phyloP scores from a whole-genome alignment of 1,284 basidiomycete species.

The Cronartium quercuum region DNA sequence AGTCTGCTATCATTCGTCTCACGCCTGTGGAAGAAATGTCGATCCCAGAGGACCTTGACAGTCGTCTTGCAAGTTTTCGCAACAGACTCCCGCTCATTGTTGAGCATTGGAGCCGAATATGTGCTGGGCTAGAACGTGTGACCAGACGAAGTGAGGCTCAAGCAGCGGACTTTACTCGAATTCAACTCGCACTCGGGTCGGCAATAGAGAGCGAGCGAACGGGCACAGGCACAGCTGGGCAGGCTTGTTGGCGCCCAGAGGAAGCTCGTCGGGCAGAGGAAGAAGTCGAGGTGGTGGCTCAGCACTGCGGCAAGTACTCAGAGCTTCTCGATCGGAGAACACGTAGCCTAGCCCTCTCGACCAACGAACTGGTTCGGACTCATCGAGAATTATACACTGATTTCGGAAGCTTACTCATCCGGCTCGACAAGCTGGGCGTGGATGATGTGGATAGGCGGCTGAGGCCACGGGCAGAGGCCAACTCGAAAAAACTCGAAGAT shows the following conservation, averaged over 20 bases:
- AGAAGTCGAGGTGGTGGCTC: slow-evolving; percentile 18
- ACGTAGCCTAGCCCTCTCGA: background rate
- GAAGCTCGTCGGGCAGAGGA: slow-evolving; percentile 22
- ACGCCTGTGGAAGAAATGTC: slow-evolving; percentile 80
- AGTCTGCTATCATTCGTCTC: slow-evolving; percentile 70
- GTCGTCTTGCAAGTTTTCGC: slow-evolving; percentile 67
- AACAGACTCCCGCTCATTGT: slow-evolving; percentile 66
- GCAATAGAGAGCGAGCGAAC: slow-evolving; percentile 21
- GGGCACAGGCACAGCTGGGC: slow-evolving; percentile 1
- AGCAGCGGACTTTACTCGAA: slow-evolving; percentile 62
- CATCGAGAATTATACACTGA: slow-evolving; percentile 21
- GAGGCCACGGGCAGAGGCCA: slow-evolving; percentile 71
- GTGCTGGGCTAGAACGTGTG: slow-evolving; percentile 71
- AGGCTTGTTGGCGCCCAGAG: background rate
- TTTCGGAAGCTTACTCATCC: slow-evolving; percentile 4
- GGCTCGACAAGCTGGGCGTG: slow-evolving; percentile 56
- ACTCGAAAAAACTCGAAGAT: slow-evolving; percentile 66
- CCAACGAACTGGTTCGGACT: slow-evolving; percentile 12
- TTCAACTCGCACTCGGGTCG: slow-evolving; percentile 31
- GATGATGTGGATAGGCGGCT: slow-evolving; percentile 73
- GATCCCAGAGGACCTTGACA: slow-evolving; percentile 82
- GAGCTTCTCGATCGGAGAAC: slow-evolving; percentile 16
- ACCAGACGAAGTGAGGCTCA: slow-evolving; percentile 77
- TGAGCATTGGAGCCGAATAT: slow-evolving; percentile 84
- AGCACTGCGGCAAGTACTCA: slow-evolving; percentile 25